A percentile compares a stretch with the other conserved stretches of the same genome.
Evolutionary conservation across 129 eudicot genomes (phyloP).

Genomic region (Lactuca sativa): DNA sequence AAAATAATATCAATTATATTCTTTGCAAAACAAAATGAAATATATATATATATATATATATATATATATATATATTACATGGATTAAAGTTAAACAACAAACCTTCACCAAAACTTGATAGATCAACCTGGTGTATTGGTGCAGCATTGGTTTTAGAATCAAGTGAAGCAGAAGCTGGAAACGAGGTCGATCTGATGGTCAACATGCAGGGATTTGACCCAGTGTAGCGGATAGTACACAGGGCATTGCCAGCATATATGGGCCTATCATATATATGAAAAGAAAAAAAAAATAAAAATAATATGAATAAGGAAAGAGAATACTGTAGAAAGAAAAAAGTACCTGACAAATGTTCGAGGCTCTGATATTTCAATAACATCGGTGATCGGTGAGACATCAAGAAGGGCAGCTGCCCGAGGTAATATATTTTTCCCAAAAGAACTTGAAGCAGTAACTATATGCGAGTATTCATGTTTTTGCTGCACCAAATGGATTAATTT

Average conservation of each 20-base stretch:
- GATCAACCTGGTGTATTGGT: slow-evolving; percentile 72
- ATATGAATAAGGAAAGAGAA: not conserved
- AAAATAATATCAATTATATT: slow-evolving; percentile 6
- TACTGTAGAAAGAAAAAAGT: not conserved
- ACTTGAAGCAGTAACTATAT: slow-evolving; percentile 74
- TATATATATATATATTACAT: not conserved
- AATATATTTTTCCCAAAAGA: slow-evolving; percentile 91
- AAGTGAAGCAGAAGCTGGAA: slow-evolving; percentile 45
- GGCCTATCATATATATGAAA: slow-evolving; percentile 57
- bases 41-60: no score
- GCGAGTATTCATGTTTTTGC: slow-evolving; percentile 66
- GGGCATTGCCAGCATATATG: slow-evolving; percentile 97
- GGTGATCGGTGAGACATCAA: slow-evolving; percentile 90
- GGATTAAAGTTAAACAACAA: slow-evolving; percentile 25
- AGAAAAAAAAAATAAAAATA: not conserved
- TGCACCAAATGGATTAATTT: slow-evolving; percentile 69
- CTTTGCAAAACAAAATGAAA: not conserved
- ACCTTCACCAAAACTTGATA: slow-evolving; percentile 81
- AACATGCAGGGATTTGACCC: slow-evolving; percentile 85
- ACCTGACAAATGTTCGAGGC: slow-evolving; percentile 76
- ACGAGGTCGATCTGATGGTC: slow-evolving; percentile 78
- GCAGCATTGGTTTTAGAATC: slow-evolving; percentile 53
- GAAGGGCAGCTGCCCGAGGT: slow-evolving; percentile 97
- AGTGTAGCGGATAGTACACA: slow-evolving; percentile 76
- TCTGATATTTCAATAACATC: slow-evolving; percentile 70